These are phyloP conservation scores for Thraustochytrium striatum DNA, from an alignment of 352 stramenopile species.

Conservation along the genomic window DNA sequence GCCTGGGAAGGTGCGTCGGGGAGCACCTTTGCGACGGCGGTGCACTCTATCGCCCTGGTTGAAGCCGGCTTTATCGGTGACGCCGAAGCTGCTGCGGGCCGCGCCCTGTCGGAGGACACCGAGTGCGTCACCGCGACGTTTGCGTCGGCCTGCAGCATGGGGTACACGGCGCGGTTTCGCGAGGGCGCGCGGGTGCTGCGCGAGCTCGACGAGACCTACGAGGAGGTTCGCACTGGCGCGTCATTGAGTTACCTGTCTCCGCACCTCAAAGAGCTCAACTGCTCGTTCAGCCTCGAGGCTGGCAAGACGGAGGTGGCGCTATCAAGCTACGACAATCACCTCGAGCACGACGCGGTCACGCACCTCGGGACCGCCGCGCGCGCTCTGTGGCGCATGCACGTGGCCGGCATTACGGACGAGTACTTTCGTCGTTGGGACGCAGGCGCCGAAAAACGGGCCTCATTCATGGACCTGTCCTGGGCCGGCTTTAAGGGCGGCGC, in stretches of 20 bases:
- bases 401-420: constrained; percentile 1
- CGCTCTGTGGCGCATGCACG: not conserved
- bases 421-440: no score
- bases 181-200: not conserved
- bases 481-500: no score
- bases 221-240: not conserved
- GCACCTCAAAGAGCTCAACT: constrained; percentile 8
- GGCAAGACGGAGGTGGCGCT: constrained; percentile 1
- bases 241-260: not conserved
- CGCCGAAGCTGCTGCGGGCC: not conserved
- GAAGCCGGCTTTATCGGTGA: not conserved
- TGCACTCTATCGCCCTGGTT: constrained; percentile 21
- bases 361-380: not conserved
- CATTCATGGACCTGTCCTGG: no score
- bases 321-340: not conserved
- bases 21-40: not conserved
- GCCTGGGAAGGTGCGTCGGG: not conserved
- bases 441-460: no score
- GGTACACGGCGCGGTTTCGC: not conserved
- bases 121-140: not conserved
- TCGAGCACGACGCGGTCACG: not conserved
- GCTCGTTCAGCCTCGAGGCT: not conserved
- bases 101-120: not conserved
- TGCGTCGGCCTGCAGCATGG: not conserved
- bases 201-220: constrained; percentile 26